A percentile compares a stretch with the other conserved stretches of the same genome.
Conservation (phyloP, 225 moss, liverwort and hornwort genomes). For the Antitrichia curtipendula region DNA sequence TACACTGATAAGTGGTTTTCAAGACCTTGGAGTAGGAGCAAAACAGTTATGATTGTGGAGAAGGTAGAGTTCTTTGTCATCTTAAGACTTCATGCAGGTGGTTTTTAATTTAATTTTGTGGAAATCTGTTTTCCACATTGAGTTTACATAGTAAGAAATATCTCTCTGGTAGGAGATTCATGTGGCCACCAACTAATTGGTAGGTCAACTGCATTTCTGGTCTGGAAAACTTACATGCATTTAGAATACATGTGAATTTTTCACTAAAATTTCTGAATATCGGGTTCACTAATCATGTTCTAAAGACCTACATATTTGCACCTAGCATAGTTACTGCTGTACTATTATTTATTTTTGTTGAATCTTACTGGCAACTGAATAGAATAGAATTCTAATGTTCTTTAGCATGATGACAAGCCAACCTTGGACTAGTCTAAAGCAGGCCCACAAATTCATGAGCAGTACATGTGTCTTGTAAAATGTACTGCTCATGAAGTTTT, state of each 20-base stretch:
- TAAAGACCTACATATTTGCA: too few relatives aligned
- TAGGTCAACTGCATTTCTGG: neutral
- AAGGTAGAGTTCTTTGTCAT: neutral
- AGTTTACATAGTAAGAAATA: neutral
- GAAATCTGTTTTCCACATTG: neutral
- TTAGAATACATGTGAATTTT: neutral
- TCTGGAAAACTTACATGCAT: neutral
- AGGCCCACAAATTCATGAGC: too few relatives aligned
- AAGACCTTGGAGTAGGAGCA: constrained; percentile 20
- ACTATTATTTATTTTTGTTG: neutral
- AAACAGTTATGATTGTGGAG: constrained; percentile 1
- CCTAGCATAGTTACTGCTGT: too few relatives aligned
- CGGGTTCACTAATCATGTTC: too few relatives aligned
- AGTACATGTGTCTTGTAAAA: too few relatives aligned
- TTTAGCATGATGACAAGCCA: too few relatives aligned
- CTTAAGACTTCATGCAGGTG: neutral
- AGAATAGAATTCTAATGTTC: neutral
- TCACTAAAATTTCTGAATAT: neutral
- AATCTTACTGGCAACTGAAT: neutral
- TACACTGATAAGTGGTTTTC: constrained; percentile 57
- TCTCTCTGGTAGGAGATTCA: neutral
- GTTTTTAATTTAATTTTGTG: neutral
- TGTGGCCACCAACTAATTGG: neutral
- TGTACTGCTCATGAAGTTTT: too few relatives aligned
- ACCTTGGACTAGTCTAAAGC: too few relatives aligned